Evolutionary conservation across 1,139 yeast species (phyloP).

Genomic region (Nakaseomyces sp.): DNA sequence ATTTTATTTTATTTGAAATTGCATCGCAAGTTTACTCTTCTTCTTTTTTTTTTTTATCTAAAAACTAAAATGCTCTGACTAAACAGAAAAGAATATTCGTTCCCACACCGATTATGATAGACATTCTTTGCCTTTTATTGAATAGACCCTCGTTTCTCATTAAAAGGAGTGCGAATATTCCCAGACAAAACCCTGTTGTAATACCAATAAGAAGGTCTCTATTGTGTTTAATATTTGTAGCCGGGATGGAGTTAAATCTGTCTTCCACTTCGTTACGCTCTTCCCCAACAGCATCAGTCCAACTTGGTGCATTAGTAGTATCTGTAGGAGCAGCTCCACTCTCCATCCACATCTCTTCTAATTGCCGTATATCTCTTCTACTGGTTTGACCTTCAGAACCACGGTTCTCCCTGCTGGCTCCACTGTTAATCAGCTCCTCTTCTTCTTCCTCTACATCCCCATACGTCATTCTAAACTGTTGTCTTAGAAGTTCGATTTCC

Average conservation of each 20-base stretch:
- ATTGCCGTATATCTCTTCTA: conserved; percentile 36
- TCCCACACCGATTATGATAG: conserved; percentile 53
- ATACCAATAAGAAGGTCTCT: conserved; percentile 58
- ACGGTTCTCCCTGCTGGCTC: conserved; percentile 1
- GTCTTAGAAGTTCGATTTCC: conserved; percentile 62
- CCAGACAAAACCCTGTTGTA: conserved; percentile 53
- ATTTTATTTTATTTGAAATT: neutral
- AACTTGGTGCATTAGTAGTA: conserved; percentile 29
- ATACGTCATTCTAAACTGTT: conserved; percentile 65
- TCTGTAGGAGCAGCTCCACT: conserved; percentile 45
- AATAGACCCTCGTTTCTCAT: conserved; percentile 49
- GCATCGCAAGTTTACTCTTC: too few relatives aligned
- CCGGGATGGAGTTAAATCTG: conserved; percentile 26
- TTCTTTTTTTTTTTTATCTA: too few relatives aligned
- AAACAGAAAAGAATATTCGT: conserved; percentile 52
- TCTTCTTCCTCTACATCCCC: conserved; percentile 36
- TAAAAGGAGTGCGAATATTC: conserved; percentile 51
- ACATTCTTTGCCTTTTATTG: conserved; percentile 51
- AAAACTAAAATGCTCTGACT: conserved; percentile 40
- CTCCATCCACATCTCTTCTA: conserved; percentile 90
- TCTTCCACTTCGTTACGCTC: conserved; percentile 8
- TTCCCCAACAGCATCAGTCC: conserved; percentile 12
- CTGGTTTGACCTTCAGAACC: conserved; percentile 8
- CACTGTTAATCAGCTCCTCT: conserved; percentile 27
- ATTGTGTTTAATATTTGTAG: conserved; percentile 36